A percentile compares a stretch with the other conserved stretches of the same genome.
Evolutionary conservation across 108 stramenopile species (phyloP).

Genomic region (Skeletonema marinoi): DNA sequence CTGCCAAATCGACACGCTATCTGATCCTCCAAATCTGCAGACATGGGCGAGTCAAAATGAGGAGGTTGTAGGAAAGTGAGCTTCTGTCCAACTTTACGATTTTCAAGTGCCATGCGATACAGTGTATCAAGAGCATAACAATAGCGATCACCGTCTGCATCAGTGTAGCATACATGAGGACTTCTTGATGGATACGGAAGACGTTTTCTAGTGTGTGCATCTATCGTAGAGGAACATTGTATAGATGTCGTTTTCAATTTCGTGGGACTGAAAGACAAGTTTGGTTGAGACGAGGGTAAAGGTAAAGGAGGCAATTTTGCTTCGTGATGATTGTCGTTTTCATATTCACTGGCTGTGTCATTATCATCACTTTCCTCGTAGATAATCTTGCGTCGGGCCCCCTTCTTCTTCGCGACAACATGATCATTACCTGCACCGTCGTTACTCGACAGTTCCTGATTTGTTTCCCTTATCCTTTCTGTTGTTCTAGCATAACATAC

Average conservation of each 20-base stretch:
- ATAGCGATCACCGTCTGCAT: slow-evolving; percentile 65
- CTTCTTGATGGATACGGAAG: slow-evolving; percentile 39
- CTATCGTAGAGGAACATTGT: slow-evolving; percentile 56
- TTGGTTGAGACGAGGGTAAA: not conserved
- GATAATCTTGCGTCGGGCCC: not conserved
- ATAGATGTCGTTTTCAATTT: not conserved
- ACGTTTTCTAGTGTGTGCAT: slow-evolving; percentile 62
- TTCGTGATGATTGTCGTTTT: not conserved
- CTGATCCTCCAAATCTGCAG: slow-evolving; percentile 78
- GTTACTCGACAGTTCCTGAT: not conserved
- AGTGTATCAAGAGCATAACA: slow-evolving; percentile 78
- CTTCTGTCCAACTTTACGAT: slow-evolving; percentile 20
- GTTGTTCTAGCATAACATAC: not conserved
- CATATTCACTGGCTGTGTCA: not conserved
- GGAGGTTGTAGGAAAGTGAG: slow-evolving; percentile 76
- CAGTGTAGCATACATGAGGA: slow-evolving; percentile 69
- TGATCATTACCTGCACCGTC: not conserved
- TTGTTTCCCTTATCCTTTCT: not conserved
- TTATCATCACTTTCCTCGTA: not conserved
- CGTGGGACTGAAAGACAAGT: not conserved
- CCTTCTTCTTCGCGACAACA: not conserved
- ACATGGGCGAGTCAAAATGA: slow-evolving; percentile 76
- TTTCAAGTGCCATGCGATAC: slow-evolving; percentile 62
- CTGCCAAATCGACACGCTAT: slow-evolving; percentile 79
- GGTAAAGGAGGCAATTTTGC: not conserved